phyloP scores from a whole-genome alignment of 2,329 filamentous ascomycete species.

The Cryphonectria nitschkei region DNA sequence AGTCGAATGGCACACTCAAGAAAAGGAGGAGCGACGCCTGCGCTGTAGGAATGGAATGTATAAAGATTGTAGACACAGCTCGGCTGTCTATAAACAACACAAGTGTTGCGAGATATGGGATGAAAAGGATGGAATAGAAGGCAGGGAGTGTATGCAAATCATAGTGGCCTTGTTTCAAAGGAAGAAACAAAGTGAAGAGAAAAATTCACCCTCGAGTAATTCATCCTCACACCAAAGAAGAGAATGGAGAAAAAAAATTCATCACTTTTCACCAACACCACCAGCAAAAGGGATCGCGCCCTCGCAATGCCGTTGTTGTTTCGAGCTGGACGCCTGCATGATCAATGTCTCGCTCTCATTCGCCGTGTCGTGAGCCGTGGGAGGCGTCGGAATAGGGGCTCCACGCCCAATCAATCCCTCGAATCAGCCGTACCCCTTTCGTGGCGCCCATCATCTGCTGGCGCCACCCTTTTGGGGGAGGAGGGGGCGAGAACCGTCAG shows the following conservation, averaged over 20 bases:
- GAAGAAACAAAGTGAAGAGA: not conserved
- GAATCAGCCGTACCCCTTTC: not conserved
- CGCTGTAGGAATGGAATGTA: not conserved
- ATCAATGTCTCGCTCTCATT: conserved; percentile 13
- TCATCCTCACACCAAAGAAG: not conserved
- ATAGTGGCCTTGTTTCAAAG: not conserved
- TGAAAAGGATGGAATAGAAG: not conserved
- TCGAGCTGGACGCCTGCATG: conserved; percentile 15
- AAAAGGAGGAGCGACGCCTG: not conserved
- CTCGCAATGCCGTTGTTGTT: conserved; percentile 6
- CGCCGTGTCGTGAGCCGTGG: conserved; percentile 6
- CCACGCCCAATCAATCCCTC: conserved; percentile 7
- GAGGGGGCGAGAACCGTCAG: not conserved
- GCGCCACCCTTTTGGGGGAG: not conserved
- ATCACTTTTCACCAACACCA: not conserved
- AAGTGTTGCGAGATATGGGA: not conserved
- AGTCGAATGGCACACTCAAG: not conserved
- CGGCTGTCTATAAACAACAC: not conserved
- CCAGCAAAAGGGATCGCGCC: not conserved
- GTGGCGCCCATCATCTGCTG: not conserved
- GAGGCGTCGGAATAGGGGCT: not conserved
- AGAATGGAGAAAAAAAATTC: not conserved
- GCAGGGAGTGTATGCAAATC: not conserved
- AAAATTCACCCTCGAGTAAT: not conserved
- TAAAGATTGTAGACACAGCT: not conserved